Evolutionary conservation across 495 filamentous ascomycete species (phyloP).

Genomic region (Penicillium fimorum): DNA sequence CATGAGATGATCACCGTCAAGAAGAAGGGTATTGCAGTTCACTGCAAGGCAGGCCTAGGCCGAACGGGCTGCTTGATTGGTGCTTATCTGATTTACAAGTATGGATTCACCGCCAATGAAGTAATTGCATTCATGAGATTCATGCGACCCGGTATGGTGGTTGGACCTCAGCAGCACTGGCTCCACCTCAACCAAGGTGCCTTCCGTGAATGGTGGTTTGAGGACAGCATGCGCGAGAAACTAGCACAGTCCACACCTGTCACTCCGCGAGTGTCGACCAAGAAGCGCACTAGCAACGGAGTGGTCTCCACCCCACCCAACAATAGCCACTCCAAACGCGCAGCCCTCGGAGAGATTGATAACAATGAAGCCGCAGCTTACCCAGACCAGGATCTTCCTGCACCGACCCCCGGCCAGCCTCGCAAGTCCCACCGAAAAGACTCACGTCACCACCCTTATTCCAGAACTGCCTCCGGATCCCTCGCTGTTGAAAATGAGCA

Average conservation of each 20-base stretch:
- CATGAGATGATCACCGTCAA: slow-evolving; percentile 89
- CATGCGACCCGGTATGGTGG: slow-evolving; percentile 99
- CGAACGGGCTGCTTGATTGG: slow-evolving; percentile 95
- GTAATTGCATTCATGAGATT: slow-evolving; percentile 99
- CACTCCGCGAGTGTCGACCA: slow-evolving; percentile 67
- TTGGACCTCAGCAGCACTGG: slow-evolving; percentile 99
- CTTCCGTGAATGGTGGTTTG: slow-evolving; percentile 98
- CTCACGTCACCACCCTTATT: slow-evolving; percentile 54
- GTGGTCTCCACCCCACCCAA: slow-evolving; percentile 81
- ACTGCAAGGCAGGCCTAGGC: slow-evolving; percentile 98
- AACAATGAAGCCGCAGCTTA: slow-evolving; percentile 64
- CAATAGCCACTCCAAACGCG: slow-evolving; percentile 66
- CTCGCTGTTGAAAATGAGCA: slow-evolving; percentile 44
- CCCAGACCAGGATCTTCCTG: slow-evolving; percentile 75
- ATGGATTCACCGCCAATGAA: slow-evolving; percentile 98
- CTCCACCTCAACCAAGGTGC: slow-evolving; percentile 93
- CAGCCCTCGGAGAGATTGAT: slow-evolving; percentile 87
- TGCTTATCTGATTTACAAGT: slow-evolving; percentile 93
- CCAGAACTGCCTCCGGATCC: slow-evolving; percentile 45
- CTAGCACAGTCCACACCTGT: slow-evolving; percentile 63
- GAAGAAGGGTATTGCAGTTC: slow-evolving; percentile 88
- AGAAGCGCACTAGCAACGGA: slow-evolving; percentile 54
- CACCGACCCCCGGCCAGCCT: slow-evolving; percentile 93
- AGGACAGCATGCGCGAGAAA: slow-evolving; percentile 76
- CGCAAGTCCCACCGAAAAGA: slow-evolving; percentile 76